phyloP scores from a whole-genome alignment of 2,329 filamentous ascomycete genomes.

The Teratosphaeria viscida region DNA sequence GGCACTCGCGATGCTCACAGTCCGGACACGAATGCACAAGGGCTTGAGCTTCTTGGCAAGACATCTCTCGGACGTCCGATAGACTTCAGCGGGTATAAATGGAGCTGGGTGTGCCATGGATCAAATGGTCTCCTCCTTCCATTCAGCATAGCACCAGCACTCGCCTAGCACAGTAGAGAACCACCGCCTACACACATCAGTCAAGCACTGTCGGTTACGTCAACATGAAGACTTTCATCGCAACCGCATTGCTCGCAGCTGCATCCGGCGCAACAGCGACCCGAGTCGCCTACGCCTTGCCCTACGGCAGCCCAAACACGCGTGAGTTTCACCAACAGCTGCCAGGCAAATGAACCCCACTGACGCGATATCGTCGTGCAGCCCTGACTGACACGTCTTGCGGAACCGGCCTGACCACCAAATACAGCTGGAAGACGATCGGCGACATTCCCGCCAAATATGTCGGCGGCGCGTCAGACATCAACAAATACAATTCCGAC shows the following conservation, averaged over 20 bases:
- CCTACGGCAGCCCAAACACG: background rate
- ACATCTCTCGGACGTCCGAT: background rate
- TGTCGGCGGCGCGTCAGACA: constrained; percentile 38
- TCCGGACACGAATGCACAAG: background rate
- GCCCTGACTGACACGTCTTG: background rate
- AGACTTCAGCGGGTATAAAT: background rate
- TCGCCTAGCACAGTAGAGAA: background rate
- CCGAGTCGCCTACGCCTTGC: background rate
- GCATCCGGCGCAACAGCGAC: background rate
- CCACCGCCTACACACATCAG: background rate
- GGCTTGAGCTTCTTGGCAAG: background rate
- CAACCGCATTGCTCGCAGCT: background rate
- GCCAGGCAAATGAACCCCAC: background rate
- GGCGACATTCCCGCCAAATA: constrained; percentile 36
- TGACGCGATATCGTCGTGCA: background rate
- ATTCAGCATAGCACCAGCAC: background rate
- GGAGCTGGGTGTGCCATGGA: background rate
- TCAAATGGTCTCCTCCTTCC: background rate
- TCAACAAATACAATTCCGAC: constrained; percentile 34
- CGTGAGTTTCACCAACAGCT: background rate
- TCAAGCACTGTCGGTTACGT: background rate
- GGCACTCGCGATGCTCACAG: background rate
- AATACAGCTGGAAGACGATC: constrained; percentile 44
- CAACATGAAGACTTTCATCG: background rate
- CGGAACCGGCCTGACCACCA: background rate